Evolutionary conservation across 495 filamentous ascomycete species (phyloP).

Genomic region (Aspergillus haitiensis): DNA sequence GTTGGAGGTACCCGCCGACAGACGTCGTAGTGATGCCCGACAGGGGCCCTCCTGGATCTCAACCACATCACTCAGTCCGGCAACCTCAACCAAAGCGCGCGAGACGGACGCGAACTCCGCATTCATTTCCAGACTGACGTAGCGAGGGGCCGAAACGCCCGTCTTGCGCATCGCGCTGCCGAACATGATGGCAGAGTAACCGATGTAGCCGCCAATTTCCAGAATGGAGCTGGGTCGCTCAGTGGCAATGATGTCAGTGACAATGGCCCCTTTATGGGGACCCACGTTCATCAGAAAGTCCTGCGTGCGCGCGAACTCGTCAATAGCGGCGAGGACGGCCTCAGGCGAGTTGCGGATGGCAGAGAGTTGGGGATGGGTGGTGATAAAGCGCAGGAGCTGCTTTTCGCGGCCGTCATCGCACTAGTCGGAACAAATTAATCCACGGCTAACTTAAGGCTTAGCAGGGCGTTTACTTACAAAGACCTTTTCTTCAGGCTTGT

Average conservation of each 20-base stretch:
- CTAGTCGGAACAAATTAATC: no score
- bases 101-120: constrained; percentile 60
- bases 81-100: constrained; percentile 56
- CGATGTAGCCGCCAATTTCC: constrained; percentile 73
- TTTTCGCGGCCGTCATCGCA: constrained; percentile 67
- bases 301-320: constrained; percentile 61
- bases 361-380: constrained; percentile 47
- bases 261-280: constrained; percentile 59
- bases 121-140: constrained; percentile 59
- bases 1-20: no score
- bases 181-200: constrained; percentile 68
- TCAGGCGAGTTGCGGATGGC: constrained; percentile 54
- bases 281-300: constrained; percentile 66
- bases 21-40: constrained; percentile 22
- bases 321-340: constrained; percentile 60
- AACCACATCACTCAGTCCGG: constrained; percentile 59
- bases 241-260: constrained; percentile 57
- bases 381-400: constrained; percentile 62
- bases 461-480: no score
- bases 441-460: not conserved
- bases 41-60: constrained; percentile 34
- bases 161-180: constrained; percentile 49
- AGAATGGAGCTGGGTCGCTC: constrained; percentile 61
- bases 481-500: constrained; percentile 17
- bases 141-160: constrained; percentile 50